Evolutionary conservation across 129 eudicot genomes (phyloP), one percentile per base, ranked within the genome.

Genomic region (Artemisia argyi): DNA sequence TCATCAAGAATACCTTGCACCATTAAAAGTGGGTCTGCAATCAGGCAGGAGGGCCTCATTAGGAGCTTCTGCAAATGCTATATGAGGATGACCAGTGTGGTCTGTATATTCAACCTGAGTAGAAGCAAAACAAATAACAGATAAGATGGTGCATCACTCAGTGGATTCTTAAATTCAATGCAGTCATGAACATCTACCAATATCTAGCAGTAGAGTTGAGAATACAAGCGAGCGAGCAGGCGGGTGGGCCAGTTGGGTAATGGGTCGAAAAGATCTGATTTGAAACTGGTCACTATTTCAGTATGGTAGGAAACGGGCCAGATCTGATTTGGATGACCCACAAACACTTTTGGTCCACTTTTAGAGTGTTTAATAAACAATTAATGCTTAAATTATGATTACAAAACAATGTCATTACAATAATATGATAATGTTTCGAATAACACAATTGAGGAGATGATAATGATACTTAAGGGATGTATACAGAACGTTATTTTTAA

Each of bases 21-120:
- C 83, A 73, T 85, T 83, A 66, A 95, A 95, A 69, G 75, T 81
- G 53, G 99, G 99, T 75, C 99, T 84, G 75, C 99, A 95, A 77
- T 88, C 82, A 71, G 75, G 74, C 5, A 96, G 96, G 73, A 92
- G 98, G 79, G 96, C 97, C 84, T 95, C 97, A 26, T 83, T 86
- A 32, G 99, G 99, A 70, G 92, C 97, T 81, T 95, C 99, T 20
- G 97, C 94, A 16, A 76, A 78, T 55, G 96, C 97, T 62, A 69
- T 69, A 77, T 76, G 85, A 56, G 81, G 79, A 54, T 90, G 89
- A 73, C 99, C 99, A 18, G 94, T 88, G 77, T 88, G 97, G 80
- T 95, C 99, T 20, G 67, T 82, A 65, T 90, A 90, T 73, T 90
- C 91, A 11, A 95, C 99, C 99, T 95, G 89, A 30, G 80, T 30